phyloP scores from a whole-genome alignment of 345 rosid genomes.

The Aethionema arabicum region DNA sequence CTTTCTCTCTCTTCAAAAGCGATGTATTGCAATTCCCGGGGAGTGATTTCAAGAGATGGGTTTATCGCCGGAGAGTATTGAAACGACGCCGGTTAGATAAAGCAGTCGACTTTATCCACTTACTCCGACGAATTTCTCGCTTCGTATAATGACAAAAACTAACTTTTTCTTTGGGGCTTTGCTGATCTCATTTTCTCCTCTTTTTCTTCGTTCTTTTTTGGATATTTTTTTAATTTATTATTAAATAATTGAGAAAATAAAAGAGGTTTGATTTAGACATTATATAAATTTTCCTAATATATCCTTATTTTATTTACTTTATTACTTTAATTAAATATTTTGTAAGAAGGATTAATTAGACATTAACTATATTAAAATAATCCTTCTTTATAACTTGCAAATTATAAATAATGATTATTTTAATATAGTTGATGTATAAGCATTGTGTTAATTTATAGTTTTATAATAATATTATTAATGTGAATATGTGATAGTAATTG shows the following conservation, averaged over 20 bases:
- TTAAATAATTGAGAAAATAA: not conserved
- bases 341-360: too few relatives aligned
- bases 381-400: too few relatives aligned
- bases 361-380: too few relatives aligned
- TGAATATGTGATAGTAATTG: too few relatives aligned
- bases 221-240: not conserved
- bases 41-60: constrained; percentile 7
- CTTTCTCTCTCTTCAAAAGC: constrained; percentile 11
- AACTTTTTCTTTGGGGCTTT: constrained; percentile 29
- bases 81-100: constrained; percentile 17
- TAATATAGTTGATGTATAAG: too few relatives aligned
- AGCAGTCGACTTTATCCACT: constrained; percentile 32
- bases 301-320: too few relatives aligned
- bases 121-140: constrained; percentile 33
- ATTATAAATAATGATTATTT: too few relatives aligned
- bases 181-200: constrained; percentile 34
- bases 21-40: not conserved
- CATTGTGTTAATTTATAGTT: too few relatives aligned
- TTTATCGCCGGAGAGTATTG: constrained; percentile 27
- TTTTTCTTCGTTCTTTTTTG: not conserved
- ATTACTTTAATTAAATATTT: too few relatives aligned
- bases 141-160: constrained; percentile 34
- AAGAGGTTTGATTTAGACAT: not conserved
- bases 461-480: too few relatives aligned
- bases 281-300: not conserved